Evolutionary conservation across 306 rosid genomes (phyloP).

Genomic region (Adenanthera pavonina): DNA sequence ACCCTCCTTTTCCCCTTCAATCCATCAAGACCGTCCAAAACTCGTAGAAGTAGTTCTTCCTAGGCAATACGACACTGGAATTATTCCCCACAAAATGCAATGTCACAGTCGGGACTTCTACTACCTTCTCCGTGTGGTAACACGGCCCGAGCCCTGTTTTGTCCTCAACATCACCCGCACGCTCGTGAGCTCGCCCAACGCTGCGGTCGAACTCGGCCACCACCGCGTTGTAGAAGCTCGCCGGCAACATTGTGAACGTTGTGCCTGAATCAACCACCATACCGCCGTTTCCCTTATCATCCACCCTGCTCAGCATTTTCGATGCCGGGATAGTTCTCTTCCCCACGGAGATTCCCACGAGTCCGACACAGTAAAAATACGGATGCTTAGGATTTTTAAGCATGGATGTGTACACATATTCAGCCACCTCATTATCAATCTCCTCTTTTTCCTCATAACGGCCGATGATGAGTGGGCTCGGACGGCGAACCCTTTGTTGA

Average conservation of each 20-base stretch:
- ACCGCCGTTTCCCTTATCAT: constrained; percentile 69
- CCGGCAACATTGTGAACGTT: constrained; percentile 89
- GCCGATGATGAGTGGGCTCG: constrained; percentile 91
- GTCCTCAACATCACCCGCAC: constrained; percentile 71
- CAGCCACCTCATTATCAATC: constrained; percentile 17
- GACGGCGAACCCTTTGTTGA: constrained; percentile 58
- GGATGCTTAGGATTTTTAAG: constrained; percentile 85
- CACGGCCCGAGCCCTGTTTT: constrained; percentile 84
- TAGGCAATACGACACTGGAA: constrained; percentile 77
- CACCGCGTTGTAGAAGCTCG: constrained; percentile 61
- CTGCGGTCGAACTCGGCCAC: constrained; percentile 74
- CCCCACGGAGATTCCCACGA: constrained; percentile 76
- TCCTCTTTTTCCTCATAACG: constrained; percentile 45
- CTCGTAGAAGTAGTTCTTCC: constrained; percentile 77
- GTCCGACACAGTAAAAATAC: constrained; percentile 77
- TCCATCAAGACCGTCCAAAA: constrained; percentile 68
- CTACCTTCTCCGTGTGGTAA: constrained; percentile 52
- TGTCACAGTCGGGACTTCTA: constrained; percentile 61
- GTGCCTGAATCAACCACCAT: constrained; percentile 94
- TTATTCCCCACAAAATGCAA: constrained; percentile 69
- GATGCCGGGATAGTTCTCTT: constrained; percentile 60
- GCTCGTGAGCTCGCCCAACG: constrained; percentile 56
- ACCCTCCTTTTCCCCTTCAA: constrained; percentile 52
- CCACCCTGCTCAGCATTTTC: constrained; percentile 56
- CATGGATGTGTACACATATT: constrained; percentile 75